These are phyloP conservation scores for Botrytis paeoniae DNA, from an alignment of 2,329 filamentous ascomycete genomes.

Conservation along the genomic window DNA sequence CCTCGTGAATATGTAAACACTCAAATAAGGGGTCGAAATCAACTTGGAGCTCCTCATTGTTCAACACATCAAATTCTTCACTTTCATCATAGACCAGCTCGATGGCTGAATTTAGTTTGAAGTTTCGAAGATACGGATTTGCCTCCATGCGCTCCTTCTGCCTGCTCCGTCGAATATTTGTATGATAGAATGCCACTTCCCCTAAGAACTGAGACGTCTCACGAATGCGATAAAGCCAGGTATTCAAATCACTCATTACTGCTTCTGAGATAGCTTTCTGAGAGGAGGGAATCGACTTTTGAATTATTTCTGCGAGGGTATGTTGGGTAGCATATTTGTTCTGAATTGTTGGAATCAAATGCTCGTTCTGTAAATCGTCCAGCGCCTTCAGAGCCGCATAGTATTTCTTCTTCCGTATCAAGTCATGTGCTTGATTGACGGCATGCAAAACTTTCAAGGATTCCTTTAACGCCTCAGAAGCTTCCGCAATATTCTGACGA, in stretches of 20 bases:
- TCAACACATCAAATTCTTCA: slow-evolving; percentile 91
- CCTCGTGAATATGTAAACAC: slow-evolving; percentile 93
- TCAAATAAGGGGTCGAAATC: slow-evolving; percentile 95
- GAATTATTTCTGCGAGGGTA: slow-evolving; percentile 91
- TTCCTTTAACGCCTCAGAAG: slow-evolving; percentile 81
- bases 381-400: slow-evolving; percentile 91
- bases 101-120: slow-evolving; percentile 92
- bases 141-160: slow-evolving; percentile 80
- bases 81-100: slow-evolving; percentile 93
- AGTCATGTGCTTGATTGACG: slow-evolving; percentile 90
- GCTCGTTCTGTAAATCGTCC: slow-evolving; percentile 94
- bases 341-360: slow-evolving; percentile 69
- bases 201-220: slow-evolving; percentile 95
- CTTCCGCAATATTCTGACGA: slow-evolving; percentile 93
- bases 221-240: slow-evolving; percentile 91
- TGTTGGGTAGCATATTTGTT: slow-evolving; percentile 91
- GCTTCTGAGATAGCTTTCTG: slow-evolving; percentile 92
- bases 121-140: slow-evolving; percentile 58
- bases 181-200: slow-evolving; percentile 95
- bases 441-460: slow-evolving; percentile 89
- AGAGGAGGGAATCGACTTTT: slow-evolving; percentile 89
- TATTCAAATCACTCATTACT: slow-evolving; percentile 95
- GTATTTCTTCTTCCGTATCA: slow-evolving; percentile 89
- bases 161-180: slow-evolving; percentile 76
- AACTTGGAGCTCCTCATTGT: slow-evolving; percentile 92